Base-by-base conservation (phyloP, 2,329 filamentous ascomycete genomes). In the Alternaria longipes region DNA sequence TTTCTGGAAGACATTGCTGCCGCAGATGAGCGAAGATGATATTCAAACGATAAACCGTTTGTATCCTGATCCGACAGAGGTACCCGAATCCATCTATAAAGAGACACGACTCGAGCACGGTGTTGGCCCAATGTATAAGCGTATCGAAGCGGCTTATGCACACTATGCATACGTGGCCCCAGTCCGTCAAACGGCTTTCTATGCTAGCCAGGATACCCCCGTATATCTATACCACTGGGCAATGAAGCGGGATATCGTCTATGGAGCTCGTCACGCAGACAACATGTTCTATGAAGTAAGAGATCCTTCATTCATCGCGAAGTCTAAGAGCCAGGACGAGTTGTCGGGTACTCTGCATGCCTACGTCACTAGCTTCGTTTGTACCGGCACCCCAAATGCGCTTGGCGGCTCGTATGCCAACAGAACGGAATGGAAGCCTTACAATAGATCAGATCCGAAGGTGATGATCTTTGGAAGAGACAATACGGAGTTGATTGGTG, bases 101-200 rank as follows among this genome's bases (percentile, higher is more conserved):
- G 76, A 79, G 47, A 77, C 78, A 30, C 47, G 57, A 11, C 76
- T 83, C n/a, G 32, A 61, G 1, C 30, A 56, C 2, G 45, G 50
- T 8, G 51, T 56, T 4, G 86, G 86, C 1, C 64, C 79, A 5
- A 86, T 89, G 71, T 90, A 85, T 78, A 81, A 82, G 52, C 82
- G 88, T 2, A 77, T 89, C 3, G 85, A 87, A 66, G 84, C 85
- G 9, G 86, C 86, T 0, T 90, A 90, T 72, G 85, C 83, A 0
- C 85, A 90, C 69, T 90, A 87, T 69, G 88, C 87, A 0, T 90
- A 90, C 69, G 85, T 89, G 49, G 86, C 85, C 22, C 88, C 89
- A 0, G 86, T 90, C 0, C 79, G 89, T 3, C 86, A 90, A 71
- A 87, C 85, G 0, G 87, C 85, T 0, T 79, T 85, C 56, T 81